Evolutionary conservation across 129 eudicot genomes (phyloP).

Genomic region (Saussurea involucrata): DNA sequence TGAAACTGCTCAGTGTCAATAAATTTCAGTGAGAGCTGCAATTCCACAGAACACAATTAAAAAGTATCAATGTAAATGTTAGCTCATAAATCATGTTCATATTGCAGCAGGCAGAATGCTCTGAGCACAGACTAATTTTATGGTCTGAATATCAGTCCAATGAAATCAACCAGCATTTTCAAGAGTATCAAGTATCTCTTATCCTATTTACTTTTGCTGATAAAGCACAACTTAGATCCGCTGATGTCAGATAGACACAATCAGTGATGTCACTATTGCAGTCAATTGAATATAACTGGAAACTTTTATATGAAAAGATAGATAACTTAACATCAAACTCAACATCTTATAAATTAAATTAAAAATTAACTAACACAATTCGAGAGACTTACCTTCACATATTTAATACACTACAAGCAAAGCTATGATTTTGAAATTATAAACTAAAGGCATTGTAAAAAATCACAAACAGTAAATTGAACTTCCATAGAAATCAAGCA

Average conservation of each 20-base stretch:
- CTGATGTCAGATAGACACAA: background rate
- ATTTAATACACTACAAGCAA: background rate
- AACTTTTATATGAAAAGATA: background rate
- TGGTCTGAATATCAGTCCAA: background rate
- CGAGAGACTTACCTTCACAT: constrained; percentile 7
- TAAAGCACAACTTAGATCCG: background rate
- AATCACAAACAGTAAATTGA: constrained; percentile 8
- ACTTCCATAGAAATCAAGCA: background rate
- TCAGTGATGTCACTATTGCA: background rate
- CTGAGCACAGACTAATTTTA: background rate
- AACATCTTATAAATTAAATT: background rate
- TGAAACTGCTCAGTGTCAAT: constrained; percentile 94
- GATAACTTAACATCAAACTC: constrained; percentile 9
- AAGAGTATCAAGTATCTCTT: constrained; percentile 6
- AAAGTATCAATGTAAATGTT: constrained; percentile 1
- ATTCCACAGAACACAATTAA: background rate
- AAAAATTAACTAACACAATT: background rate
- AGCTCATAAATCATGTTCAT: constrained; percentile 8
- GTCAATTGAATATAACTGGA: background rate
- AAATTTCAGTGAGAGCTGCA: constrained; percentile 82
- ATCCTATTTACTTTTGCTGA: background rate
- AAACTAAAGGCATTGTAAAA: background rate
- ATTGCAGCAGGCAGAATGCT: constrained; percentile 14
- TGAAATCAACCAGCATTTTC: constrained; percentile 12
- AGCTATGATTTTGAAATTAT: background rate